phyloP scores from a whole-genome alignment of 2,329 filamentous ascomycete genomes.

The Curvularia sp. region DNA sequence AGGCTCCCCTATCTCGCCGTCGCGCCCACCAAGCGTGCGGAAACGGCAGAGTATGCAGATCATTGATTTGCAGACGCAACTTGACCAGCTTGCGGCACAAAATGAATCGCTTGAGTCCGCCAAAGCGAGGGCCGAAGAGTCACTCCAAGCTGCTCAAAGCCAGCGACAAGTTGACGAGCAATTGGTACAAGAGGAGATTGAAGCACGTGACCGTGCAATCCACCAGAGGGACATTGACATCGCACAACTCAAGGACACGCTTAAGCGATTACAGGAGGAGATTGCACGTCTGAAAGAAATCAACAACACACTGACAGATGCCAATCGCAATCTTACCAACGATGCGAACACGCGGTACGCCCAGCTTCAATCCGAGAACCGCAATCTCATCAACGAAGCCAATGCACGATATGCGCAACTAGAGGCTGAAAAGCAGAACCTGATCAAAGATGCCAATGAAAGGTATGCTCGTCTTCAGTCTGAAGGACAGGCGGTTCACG shows the following conservation, averaged over 20 bases:
- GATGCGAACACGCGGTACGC: conserved; percentile 77
- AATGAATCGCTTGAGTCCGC: conserved; percentile 81
- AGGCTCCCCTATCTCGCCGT: conserved; percentile 88
- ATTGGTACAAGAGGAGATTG: conserved; percentile 59
- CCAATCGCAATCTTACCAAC: conserved; percentile 76
- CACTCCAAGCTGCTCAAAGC: conserved; percentile 62
- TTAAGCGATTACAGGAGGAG: conserved; percentile 83
- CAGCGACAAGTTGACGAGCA: conserved; percentile 61
- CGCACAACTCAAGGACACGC: conserved; percentile 76
- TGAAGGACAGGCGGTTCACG: conserved; percentile 64
- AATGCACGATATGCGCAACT: conserved; percentile 73
- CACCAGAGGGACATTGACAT: conserved; percentile 88
- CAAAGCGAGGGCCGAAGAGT: conserved; percentile 71
- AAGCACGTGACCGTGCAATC: conserved; percentile 72
- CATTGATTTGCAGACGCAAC: conserved; percentile 79
- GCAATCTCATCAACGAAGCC: conserved; percentile 76
- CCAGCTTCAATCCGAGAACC: conserved; percentile 65
- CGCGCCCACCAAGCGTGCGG: conserved; percentile 92
- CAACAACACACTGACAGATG: conserved; percentile 78
- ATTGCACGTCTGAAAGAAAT: conserved; percentile 80
- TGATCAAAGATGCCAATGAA: conserved; percentile 77
- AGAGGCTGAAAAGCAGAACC: conserved; percentile 68
- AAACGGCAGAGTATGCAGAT: conserved; percentile 98
- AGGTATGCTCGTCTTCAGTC: conserved; percentile 72
- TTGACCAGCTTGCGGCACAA: conserved; percentile 85